Conservation (phyloP, 78 protist genomes). For the Cavenderia fasciculata region DNA sequence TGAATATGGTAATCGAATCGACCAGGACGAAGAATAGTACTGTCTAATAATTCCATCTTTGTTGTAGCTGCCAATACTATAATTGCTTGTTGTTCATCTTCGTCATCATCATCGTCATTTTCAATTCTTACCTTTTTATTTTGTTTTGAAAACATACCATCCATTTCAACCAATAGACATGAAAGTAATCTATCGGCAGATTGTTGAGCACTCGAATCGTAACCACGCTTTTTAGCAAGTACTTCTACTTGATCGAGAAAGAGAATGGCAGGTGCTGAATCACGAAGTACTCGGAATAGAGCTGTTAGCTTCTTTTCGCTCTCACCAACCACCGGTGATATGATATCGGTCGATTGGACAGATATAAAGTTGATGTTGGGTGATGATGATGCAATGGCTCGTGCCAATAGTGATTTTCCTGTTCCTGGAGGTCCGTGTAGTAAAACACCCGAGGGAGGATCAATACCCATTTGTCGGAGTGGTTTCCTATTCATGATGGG, state of each 20-base stretch:
- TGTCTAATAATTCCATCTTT: slow-evolving; percentile 48
- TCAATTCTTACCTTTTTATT: too few species aligned
- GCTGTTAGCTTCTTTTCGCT: slow-evolving; percentile 96
- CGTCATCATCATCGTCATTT: too few species aligned
- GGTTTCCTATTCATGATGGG: slow-evolving; percentile 99
- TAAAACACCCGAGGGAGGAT: slow-evolving; percentile 96
- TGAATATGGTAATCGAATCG: slow-evolving; percentile 59
- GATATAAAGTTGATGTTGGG: slow-evolving; percentile 94
- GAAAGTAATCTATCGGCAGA: slow-evolving; percentile 57
- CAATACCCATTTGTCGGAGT: slow-evolving; percentile 97
- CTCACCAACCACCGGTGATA: slow-evolving; percentile 99
- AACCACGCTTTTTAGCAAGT: slow-evolving; percentile 50
- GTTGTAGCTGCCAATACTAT: slow-evolving; percentile 65
- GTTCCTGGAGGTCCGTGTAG: slow-evolving; percentile 91
- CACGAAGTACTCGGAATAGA: slow-evolving; percentile 95
- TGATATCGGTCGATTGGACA: slow-evolving; percentile 98
- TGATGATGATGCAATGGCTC: slow-evolving; percentile 94
- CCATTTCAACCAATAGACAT: slow-evolving; percentile 62
- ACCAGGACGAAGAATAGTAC: slow-evolving; percentile 63
- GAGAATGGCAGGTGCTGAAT: slow-evolving; percentile 98
- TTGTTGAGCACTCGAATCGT: slow-evolving; percentile 20
- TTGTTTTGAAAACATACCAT: slow-evolving; percentile 29
- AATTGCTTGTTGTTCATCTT: too few species aligned
- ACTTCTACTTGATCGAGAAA: slow-evolving; percentile 99
- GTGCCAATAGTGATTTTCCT: slow-evolving; percentile 89